A percentile compares a stretch with the other conserved stretches of the same genome.
phyloP scores from a whole-genome alignment of 495 filamentous ascomycete genomes.

The Penicillium soppii region DNA sequence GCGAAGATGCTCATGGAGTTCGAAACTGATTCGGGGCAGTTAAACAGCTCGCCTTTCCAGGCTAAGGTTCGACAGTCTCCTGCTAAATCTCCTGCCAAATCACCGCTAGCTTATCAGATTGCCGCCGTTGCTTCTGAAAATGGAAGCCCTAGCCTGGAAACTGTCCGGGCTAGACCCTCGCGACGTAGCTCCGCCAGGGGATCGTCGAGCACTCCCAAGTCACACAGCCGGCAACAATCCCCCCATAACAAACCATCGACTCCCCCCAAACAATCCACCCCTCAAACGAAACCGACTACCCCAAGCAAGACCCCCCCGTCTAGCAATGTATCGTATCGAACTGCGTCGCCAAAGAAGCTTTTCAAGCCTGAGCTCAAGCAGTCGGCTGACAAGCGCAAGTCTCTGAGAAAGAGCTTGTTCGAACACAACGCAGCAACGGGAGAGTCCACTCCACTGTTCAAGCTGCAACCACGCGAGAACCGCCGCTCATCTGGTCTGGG shows the following conservation, averaged over 20 bases:
- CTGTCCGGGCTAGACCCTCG: constrained; percentile 51
- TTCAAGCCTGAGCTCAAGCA: constrained; percentile 49
- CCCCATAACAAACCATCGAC: constrained; percentile 48
- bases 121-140: constrained; percentile 54
- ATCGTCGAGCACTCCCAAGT: constrained; percentile 45
- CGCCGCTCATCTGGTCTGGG: constrained; percentile 71
- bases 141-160: constrained; percentile 58
- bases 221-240: constrained; percentile 31
- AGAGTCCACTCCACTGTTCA: constrained; percentile 58
- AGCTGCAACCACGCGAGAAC: constrained; percentile 62
- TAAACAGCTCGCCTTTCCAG: constrained; percentile 56
- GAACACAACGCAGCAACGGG: constrained; percentile 57
- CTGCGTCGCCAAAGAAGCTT: constrained; percentile 55
- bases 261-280: constrained; percentile 51
- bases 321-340: constrained; percentile 42
- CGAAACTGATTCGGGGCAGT: constrained; percentile 53
- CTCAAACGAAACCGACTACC: constrained; percentile 49
- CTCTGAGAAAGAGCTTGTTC: constrained; percentile 52
- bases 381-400: constrained; percentile 35
- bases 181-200: constrained; percentile 48
- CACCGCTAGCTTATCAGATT: constrained; percentile 30
- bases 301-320: constrained; percentile 54
- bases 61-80: constrained; percentile 34
- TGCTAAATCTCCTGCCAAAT: constrained; percentile 26
- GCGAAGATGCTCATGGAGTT: constrained; percentile 61